A percentile compares a stretch with the other conserved stretches of the same genome.
Evolutionary conservation across 306 rosid genomes (phyloP).

Genomic region (Dalbergia oliveri): DNA sequence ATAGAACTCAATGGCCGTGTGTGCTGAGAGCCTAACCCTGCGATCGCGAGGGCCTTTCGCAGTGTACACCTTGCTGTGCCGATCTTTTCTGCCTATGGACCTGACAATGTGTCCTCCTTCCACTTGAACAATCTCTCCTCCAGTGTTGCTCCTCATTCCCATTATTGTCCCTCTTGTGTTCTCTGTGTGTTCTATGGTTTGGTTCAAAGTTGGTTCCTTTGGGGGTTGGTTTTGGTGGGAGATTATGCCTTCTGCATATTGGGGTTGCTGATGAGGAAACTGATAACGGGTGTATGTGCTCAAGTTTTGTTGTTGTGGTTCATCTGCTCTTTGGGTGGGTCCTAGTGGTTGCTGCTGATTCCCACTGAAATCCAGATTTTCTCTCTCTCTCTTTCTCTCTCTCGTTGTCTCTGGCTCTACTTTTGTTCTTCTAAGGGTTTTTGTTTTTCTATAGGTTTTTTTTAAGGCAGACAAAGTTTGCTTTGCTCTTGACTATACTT

Average conservation of each 20-base stretch:
- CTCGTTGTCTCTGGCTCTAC: neutral
- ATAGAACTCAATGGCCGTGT: no score
- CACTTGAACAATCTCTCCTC: no score
- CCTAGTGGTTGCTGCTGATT: slow-evolving; percentile 38
- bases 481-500: slow-evolving; percentile 37
- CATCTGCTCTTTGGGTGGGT: slow-evolving; percentile 36
- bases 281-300: slow-evolving; percentile 19
- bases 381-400: neutral
- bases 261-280: slow-evolving; percentile 23
- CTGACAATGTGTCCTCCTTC: no score
- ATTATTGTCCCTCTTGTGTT: no score
- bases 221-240: slow-evolving; percentile 37
- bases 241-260: slow-evolving; percentile 38
- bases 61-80: no score
- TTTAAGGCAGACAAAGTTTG: slow-evolving; percentile 3
- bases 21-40: no score
- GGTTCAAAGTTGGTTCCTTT: neutral
- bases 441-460: neutral
- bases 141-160: no score
- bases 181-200: neutral
- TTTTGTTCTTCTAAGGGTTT: slow-evolving; percentile 27
- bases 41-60: no score
- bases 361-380: slow-evolving; percentile 53
- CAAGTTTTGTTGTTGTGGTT: slow-evolving; percentile 40
- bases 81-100: no score